A percentile compares a stretch with the other conserved stretches of the same genome.
Evolutionary conservation across 495 filamentous ascomycete species (phyloP).

Genomic region (Penicillium waksmanii): DNA sequence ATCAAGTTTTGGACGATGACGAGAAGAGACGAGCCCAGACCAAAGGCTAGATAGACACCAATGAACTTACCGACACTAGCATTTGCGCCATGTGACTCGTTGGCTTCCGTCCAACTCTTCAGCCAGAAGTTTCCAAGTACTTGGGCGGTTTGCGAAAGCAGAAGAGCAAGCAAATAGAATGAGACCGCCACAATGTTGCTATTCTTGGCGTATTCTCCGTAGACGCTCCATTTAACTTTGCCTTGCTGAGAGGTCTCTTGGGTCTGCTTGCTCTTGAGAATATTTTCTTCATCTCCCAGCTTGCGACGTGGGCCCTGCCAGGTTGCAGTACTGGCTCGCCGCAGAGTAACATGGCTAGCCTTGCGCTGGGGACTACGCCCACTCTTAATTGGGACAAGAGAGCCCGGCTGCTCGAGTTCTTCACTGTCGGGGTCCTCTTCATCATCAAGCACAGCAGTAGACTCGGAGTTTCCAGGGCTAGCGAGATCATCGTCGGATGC

Average conservation of each 20-base stretch:
- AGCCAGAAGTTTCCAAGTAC: conserved; percentile 89
- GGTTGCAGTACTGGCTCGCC: conserved; percentile 88
- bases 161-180: conserved; percentile 76
- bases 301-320: conserved; percentile 86
- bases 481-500: conserved; percentile 52
- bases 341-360: conserved; percentile 73
- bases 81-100: conserved; percentile 68
- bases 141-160: conserved; percentile 79
- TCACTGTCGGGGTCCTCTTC: conserved; percentile 64
- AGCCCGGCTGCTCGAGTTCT: conserved; percentile 70
- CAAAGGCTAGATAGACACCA: conserved; percentile 92
- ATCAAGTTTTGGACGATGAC: conserved; percentile 93
- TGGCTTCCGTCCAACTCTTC: conserved; percentile 86
- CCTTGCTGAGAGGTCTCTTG: conserved; percentile 91
- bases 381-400: conserved; percentile 70
- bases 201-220: conserved; percentile 87
- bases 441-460: conserved; percentile 54
- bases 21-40: conserved; percentile 81
- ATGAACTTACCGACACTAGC: conserved; percentile 84
- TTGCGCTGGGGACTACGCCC: conserved; percentile 56
- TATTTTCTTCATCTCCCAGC: conserved; percentile 79
- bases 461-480: conserved; percentile 57
- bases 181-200: conserved; percentile 84
- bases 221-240: conserved; percentile 95
- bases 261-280: conserved; percentile 75